phyloP scores from a whole-genome alignment of 352 stramenopile genomes.

The Pythium phragmitis region DNA sequence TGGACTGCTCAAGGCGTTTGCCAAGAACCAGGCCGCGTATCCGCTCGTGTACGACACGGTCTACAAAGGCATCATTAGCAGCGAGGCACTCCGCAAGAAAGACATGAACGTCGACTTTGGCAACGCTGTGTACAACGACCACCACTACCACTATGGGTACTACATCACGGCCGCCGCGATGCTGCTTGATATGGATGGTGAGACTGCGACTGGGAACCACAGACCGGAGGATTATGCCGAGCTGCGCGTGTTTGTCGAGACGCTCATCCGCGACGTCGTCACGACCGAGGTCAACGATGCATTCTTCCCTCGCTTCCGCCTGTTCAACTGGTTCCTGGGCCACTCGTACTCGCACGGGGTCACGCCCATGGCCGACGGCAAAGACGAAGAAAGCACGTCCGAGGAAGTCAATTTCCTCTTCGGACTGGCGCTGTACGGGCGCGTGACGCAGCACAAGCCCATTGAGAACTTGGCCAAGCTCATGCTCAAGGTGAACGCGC shows the following conservation, averaged over 20 bases:
- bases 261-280: constrained; percentile 52
- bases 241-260: constrained; percentile 27
- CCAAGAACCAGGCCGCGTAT: constrained; percentile 57
- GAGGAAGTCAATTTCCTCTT: constrained; percentile 67
- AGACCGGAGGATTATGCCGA: constrained; percentile 27
- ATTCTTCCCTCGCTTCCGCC: constrained; percentile 53
- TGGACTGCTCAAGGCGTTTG: constrained; percentile 48
- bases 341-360: constrained; percentile 74
- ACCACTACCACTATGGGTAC: constrained; percentile 81
- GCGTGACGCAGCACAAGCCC: constrained; percentile 30
- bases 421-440: constrained; percentile 21
- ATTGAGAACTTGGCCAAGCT: constrained; percentile 40
- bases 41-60: constrained; percentile 62
- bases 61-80: constrained; percentile 57
- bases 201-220: constrained; percentile 44
- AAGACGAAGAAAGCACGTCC: constrained; percentile 68
- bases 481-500: constrained; percentile 49
- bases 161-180: constrained; percentile 60
- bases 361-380: constrained; percentile 56
- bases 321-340: constrained; percentile 65
- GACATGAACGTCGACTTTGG: constrained; percentile 69
- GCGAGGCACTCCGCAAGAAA: constrained; percentile 47
- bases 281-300: constrained; percentile 38
- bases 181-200: constrained; percentile 22
- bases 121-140: constrained; percentile 77